These are phyloP conservation scores for Pseudogymnoascus sp. DNA, from an alignment of 2,329 filamentous ascomycete species.

Conservation along the genomic window DNA sequence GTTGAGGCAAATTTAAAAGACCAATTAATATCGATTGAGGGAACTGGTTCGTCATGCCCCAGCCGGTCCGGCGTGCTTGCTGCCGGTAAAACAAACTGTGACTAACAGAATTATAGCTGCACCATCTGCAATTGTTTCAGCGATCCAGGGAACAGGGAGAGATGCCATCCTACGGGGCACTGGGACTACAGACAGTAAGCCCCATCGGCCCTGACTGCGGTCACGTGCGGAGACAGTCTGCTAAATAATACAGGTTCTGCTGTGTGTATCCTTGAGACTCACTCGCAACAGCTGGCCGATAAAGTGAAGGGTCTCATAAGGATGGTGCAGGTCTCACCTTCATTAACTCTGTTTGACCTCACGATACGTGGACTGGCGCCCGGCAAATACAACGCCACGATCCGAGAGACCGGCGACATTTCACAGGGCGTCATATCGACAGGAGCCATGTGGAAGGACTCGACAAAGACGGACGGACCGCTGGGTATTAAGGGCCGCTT, in stretches of 20 bases:
- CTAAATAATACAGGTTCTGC: conserved; percentile 54
- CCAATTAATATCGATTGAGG: conserved; percentile 77
- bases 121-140: conserved; percentile 79
- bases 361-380: conserved; percentile 75
- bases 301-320: conserved; percentile 79
- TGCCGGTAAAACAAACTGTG: not conserved
- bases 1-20: conserved; percentile 76
- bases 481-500: conserved; percentile 54
- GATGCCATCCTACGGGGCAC: conserved; percentile 92
- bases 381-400: conserved; percentile 75
- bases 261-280: conserved; percentile 92
- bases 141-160: conserved; percentile 82
- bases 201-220: conserved; percentile 5
- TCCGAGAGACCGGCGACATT: conserved; percentile 82
- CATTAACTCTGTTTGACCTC: conserved; percentile 76
- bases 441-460: conserved; percentile 66
- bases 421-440: conserved; percentile 75
- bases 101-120: conserved; percentile 47
- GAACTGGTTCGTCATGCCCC: conserved; percentile 54
- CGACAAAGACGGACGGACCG: conserved; percentile 30
- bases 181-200: conserved; percentile 74
- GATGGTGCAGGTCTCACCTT: conserved; percentile 83
- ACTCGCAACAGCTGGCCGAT: conserved; percentile 51
- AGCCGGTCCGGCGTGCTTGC: conserved; percentile 10
- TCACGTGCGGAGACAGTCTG: conserved; percentile 14